Evolutionary conservation across 2,329 filamentous ascomycete genomes (phyloP).

Genomic region (Ploettnerulaceae sp.): DNA sequence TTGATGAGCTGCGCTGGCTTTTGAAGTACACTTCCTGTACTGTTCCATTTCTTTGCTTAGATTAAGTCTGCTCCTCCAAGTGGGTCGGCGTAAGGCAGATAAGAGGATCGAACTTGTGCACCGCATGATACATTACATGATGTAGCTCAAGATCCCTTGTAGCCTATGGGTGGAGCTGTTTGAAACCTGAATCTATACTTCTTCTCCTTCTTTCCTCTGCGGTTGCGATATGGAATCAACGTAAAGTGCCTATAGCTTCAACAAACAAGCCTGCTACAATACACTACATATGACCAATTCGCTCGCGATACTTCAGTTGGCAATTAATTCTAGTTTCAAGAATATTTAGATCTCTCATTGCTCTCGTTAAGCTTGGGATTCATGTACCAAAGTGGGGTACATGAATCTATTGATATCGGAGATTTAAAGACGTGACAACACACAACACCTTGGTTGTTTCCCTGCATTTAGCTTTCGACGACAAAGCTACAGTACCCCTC

Average conservation of each 20-base stretch:
- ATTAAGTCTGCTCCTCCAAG: background rate
- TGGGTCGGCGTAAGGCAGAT: background rate
- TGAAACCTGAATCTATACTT: too few relatives aligned
- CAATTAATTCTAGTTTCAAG: too few relatives aligned
- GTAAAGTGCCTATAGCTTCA: too few relatives aligned
- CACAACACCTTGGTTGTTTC: constrained; percentile 2
- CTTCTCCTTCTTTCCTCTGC: too few relatives aligned
- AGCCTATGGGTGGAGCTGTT: background rate
- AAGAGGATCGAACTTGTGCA: constrained; percentile 1
- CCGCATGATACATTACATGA: constrained; percentile 7
- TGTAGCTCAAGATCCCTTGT: background rate
- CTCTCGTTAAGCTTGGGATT: background rate
- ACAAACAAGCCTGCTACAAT: too few relatives aligned
- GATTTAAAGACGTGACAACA: constrained; percentile 7
- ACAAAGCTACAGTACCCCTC: constrained; percentile 2
- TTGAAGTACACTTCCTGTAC: constrained; percentile 3
- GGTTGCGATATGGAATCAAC: too few relatives aligned
- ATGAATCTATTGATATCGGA: constrained; percentile 4
- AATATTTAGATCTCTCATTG: too few relatives aligned
- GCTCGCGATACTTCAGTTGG: too few relatives aligned
- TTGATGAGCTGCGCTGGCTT: background rate
- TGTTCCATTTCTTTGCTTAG: constrained; percentile 1
- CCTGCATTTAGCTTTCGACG: background rate
- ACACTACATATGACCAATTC: too few relatives aligned
- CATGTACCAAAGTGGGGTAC: constrained; percentile 6